Base-by-base conservation (phyloP, 352 stramenopile genomes). In the Phytophthora ohioensis region DNA sequence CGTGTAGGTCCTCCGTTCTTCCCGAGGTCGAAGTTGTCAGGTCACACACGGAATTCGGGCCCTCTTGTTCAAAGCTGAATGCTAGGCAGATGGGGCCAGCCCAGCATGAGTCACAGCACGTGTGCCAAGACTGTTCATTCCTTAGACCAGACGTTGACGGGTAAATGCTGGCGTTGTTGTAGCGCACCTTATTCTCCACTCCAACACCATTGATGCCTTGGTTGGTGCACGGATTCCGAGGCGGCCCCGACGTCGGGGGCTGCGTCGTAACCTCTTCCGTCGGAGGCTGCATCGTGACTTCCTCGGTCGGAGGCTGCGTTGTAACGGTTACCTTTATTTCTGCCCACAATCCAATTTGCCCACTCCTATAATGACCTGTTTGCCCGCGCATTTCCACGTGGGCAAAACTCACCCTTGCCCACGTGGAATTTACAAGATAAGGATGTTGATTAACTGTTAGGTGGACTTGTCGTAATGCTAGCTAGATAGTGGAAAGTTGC, bases 121-220 rank as follows among this genome's bases (percentile, higher is more conserved):
- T 6, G 27, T 51, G 53, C 53, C 53, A 60, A 2, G 21, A 32
- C 15, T 48, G 36, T 3, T 3, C 4, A 10, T 17, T 30, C 11
- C 3, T 0, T 5, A 13, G 9, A 5, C 11, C 13, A 53, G 6
- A 1, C 12, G 21, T 38, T 9, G 21, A 9, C 9, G 8, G 0
- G 11, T 35, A 53, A n/a, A 53, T 53, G 10, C 10, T 21, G 10
- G 7, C 5, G n/a, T 53, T 38, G 8, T 36, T n/a, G 21, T 59
- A 59, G 36, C 12, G 52, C 3, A 59, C 36, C 2, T 59, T 49
- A 17, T 59, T 59, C 11, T 59, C 36, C 4, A 48, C 36, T 3
- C 11, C 9, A 48, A 59, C 36, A 36, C 52, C 52, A 34, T 59
- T 48, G 4, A 7, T 38, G 3, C 52, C 36, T 59, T 48, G 52